A percentile compares a stretch with the other conserved stretches of the same genome.
Conservation (phyloP, 129 eudicot species). For the Arctium minus region DNA sequence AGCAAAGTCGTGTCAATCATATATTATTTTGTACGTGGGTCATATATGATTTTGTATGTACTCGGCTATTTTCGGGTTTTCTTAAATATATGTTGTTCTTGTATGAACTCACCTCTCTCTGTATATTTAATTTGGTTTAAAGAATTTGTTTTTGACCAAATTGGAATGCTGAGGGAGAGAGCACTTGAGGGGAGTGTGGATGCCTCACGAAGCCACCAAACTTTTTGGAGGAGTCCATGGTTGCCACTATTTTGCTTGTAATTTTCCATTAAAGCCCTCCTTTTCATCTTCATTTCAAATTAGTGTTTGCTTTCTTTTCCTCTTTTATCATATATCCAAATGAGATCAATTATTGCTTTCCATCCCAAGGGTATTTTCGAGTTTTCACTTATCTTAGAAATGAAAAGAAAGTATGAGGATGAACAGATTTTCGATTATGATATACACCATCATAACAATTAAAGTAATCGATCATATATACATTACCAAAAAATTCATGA, state of each 20-base stretch:
- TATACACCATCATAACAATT: neutral
- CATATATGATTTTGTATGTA: too few relatives aligned
- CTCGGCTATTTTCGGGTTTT: too few relatives aligned
- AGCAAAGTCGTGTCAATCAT: too few relatives aligned
- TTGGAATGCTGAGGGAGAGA: conserved; percentile 10
- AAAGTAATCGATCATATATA: too few relatives aligned
- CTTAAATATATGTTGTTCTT: too few relatives aligned
- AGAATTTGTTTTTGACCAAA: neutral
- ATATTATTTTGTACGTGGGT: too few relatives aligned
- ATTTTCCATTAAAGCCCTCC: conserved; percentile 13
- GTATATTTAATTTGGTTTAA: neutral
- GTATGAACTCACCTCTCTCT: too few relatives aligned
- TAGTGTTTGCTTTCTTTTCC: neutral
- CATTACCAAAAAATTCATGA: too few relatives aligned
- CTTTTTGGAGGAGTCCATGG: conserved; percentile 6
- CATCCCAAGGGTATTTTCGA: neutral
- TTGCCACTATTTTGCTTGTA: conserved; percentile 17
- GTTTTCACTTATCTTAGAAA: neutral
- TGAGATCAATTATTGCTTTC: neutral
- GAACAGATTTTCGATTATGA: neutral
- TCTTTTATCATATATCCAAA: conserved; percentile 9
- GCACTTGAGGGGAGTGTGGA: conserved; percentile 15
- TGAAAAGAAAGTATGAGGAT: neutral
- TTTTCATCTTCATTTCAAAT: neutral
- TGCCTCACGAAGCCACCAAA: conserved; percentile 23